Conservation (phyloP, 345 rosid genomes). For the Lagerstroemia speciosa region DNA sequence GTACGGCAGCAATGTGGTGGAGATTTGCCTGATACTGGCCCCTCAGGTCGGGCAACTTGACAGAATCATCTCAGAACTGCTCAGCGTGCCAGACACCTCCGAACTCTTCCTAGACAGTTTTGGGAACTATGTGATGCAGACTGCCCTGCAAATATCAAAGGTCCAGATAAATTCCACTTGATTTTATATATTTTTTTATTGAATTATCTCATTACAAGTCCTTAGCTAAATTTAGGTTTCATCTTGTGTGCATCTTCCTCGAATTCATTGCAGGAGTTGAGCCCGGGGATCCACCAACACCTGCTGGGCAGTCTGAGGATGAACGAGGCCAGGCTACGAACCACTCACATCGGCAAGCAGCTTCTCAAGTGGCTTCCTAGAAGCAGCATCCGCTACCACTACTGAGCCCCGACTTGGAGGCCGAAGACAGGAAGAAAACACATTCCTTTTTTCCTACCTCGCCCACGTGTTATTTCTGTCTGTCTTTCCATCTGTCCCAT, state of each 20-base stretch:
- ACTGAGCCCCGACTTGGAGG: neutral
- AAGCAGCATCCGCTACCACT: neutral
- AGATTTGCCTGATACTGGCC: conserved; percentile 26
- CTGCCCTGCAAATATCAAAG: conserved; percentile 19
- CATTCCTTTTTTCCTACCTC: too few species aligned
- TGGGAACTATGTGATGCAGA: conserved; percentile 39
- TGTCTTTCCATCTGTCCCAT: too few species aligned
- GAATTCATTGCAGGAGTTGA: neutral
- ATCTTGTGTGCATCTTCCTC: neutral
- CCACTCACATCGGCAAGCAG: neutral
- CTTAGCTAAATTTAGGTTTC: too few species aligned
- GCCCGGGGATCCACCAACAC: neutral
- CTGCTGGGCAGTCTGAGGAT: neutral
- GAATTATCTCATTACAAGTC: too few species aligned
- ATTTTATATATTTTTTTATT: too few species aligned
- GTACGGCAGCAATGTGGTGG: conserved; percentile 41
- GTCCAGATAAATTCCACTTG: too few species aligned
- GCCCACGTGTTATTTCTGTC: too few species aligned
- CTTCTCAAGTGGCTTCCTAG: neutral
- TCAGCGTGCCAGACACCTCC: conserved; percentile 5
- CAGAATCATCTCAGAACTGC: conserved; percentile 21
- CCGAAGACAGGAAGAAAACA: too few species aligned
- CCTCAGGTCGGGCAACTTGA: conserved; percentile 9
- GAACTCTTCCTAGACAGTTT: conserved; percentile 17
- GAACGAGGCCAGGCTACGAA: neutral